A percentile compares a stretch with the other conserved stretches of the same genome.
phyloP scores from a whole-genome alignment of 805 yeast genomes.

The Saccharomycopsis lassenensis region DNA sequence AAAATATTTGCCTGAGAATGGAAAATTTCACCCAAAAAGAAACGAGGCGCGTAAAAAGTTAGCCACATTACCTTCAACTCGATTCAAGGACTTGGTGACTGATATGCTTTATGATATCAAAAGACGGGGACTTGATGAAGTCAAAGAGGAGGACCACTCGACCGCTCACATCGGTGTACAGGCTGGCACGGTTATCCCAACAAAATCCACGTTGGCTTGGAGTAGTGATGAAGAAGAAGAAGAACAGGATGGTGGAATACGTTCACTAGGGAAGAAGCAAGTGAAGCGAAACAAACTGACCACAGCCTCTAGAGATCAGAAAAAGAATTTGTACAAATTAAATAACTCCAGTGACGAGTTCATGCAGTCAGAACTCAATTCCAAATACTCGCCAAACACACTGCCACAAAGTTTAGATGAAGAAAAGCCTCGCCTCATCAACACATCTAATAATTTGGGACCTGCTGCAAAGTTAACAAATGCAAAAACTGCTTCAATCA shows the following conservation, averaged over 20 bases:
- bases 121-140: constrained; percentile 48
- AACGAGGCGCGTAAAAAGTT: constrained; percentile 92
- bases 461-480: too few species aligned
- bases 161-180: constrained; percentile 35
- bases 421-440: too few species aligned
- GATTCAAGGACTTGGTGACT: constrained; percentile 83
- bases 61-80: constrained; percentile 65
- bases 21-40: constrained; percentile 80
- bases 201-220: constrained; percentile 79
- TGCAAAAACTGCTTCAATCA: background rate
- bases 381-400: too few species aligned
- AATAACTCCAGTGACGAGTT: too few species aligned
- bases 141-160: constrained; percentile 2
- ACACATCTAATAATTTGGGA: too few species aligned
- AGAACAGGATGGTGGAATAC: constrained; percentile 23
- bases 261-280: too few species aligned
- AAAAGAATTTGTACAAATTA: too few species aligned
- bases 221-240: constrained; percentile 74
- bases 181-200: constrained; percentile 67
- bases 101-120: constrained; percentile 84
- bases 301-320: too few species aligned
- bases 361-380: too few species aligned
- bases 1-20: constrained; percentile 58
- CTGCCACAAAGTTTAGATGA: too few species aligned
- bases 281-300: too few species aligned